A percentile compares a stretch with the other conserved stretches of the same genome.
Conservation (phyloP, 139 green algal genomes). For the Diplosphaera chodatii region DNA sequence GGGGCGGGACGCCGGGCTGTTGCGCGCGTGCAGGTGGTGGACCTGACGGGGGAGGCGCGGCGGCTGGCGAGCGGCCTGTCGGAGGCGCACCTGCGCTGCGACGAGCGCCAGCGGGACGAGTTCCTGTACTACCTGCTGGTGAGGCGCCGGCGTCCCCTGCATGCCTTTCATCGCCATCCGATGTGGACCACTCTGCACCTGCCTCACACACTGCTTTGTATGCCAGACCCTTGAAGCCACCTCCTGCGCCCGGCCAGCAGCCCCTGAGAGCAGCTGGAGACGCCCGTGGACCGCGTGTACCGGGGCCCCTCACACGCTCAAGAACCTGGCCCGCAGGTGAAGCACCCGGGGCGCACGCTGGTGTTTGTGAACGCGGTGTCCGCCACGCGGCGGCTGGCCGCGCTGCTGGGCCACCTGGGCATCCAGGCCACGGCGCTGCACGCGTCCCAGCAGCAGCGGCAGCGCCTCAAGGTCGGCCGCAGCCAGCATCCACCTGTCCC, state of each 20-base stretch:
- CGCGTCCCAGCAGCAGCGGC: slow-evolving; percentile 86
- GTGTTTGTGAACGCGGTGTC: slow-evolving; percentile 93
- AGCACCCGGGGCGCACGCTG: slow-evolving; percentile 76
- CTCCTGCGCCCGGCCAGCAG: no score
- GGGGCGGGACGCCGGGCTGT: no score
- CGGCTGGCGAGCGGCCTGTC: slow-evolving; percentile 15
- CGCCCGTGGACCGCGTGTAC: no score
- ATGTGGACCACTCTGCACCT: no score
- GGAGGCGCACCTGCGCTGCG: slow-evolving; percentile 50
- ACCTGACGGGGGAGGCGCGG: slow-evolving; percentile 54
- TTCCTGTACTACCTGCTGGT: slow-evolving; percentile 85
- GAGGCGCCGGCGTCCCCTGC: no score
- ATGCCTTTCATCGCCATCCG: no score
- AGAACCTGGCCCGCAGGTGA: slow-evolving; percentile 67
- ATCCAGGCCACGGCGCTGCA: slow-evolving; percentile 55
- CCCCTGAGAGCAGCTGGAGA: no score
- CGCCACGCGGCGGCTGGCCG: slow-evolving; percentile 59
- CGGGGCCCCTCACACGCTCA: no score
- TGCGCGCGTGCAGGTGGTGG: slow-evolving; percentile 39
- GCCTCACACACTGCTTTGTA: no score
- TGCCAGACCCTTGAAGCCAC: no score
- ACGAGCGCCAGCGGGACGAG: slow-evolving; percentile 66
- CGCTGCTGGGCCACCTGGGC: slow-evolving; percentile 77
- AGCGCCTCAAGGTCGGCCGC: slow-evolving; percentile 87
- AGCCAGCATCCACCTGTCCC: no score